A percentile compares a stretch with the other conserved stretches of the same genome.
Evolutionary conservation across 1,139 yeast species (phyloP).

Genomic region (Yamadazyma dendronema): DNA sequence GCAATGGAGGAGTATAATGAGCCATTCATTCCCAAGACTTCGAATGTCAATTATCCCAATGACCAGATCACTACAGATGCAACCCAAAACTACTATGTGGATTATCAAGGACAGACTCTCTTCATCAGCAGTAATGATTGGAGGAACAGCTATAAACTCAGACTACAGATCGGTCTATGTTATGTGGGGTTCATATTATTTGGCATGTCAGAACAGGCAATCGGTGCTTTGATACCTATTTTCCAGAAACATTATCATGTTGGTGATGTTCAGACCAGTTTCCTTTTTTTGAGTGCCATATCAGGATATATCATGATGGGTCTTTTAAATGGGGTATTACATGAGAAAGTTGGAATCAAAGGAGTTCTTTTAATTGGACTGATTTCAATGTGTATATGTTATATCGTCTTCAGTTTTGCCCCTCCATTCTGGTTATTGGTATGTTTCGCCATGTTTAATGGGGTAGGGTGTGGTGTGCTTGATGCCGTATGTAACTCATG

Average conservation of each 20-base stretch:
- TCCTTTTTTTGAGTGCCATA: conserved; percentile 35
- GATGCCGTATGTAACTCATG: conserved; percentile 63
- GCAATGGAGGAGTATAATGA: conserved; percentile 7
- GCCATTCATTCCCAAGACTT: conserved; percentile 10
- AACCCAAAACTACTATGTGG: conserved; percentile 3
- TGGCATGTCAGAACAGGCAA: conserved; percentile 58
- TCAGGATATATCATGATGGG: conserved; percentile 44
- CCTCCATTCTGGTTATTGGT: conserved; percentile 41
- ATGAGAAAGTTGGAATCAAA: conserved; percentile 31
- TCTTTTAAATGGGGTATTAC: conserved; percentile 29
- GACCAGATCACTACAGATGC: too few species aligned
- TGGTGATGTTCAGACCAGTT: conserved; percentile 38
- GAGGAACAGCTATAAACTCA: conserved; percentile 15
- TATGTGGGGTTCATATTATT: conserved; percentile 40
- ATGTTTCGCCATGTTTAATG: conserved; percentile 41
- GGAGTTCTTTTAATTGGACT: conserved; percentile 39
- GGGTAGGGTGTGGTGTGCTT: conserved; percentile 58
- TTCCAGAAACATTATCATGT: conserved; percentile 44
- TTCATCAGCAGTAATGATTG: conserved; percentile 11
- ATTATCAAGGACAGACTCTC: conserved; percentile 7
- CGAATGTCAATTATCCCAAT: not conserved
- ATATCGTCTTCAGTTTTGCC: conserved; percentile 23
- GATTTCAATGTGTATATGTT: conserved; percentile 29
- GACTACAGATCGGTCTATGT: conserved; percentile 37
- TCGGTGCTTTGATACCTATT: conserved; percentile 57